Evolutionary conservation across 352 stramenopile genomes (phyloP), one percentile per base, ranked within the genome.

Genomic region (Globisporangium camurandrum): DNA sequence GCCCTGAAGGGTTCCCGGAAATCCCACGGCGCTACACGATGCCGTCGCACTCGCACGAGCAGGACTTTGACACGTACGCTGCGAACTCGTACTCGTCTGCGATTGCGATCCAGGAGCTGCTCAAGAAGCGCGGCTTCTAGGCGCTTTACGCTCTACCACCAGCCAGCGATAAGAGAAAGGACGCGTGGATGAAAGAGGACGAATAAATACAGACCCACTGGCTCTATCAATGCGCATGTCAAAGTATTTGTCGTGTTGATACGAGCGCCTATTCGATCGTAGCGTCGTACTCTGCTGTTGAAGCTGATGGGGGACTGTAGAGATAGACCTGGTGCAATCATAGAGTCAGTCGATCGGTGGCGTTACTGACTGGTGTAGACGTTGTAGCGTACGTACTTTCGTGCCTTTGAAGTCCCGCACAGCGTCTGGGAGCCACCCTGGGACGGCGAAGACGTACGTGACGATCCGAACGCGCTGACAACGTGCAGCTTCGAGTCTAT

Each of bases 31-130:
- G 84, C 66, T 93, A 84, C 65, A 71, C 69, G 24, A 56, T 74
- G 46, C 66, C 73, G n/a, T 67, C 77, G 56, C 82, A 93, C 70
- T 80, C 72, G 30, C 62, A 70, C 20, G 71, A 75, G 14, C 74
- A 64, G 49, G 75, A 91, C 64, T 93, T 62, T 52, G 76, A 68
- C 44, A 88, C 76, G 41, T 91, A 93, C 65, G 75, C 71, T 28
- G 82, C 79, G 59, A 93, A 93, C 67, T 93, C 82, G 68, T 90
- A 90, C 72, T 67, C 76, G 58, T 83, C 82, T 55, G 77, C 76
- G 12, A 93, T 93, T 56, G 82, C 79, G 31, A 73, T 93, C 56
- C 69, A 84, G 46, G 77, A 93, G 53, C 40, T 75, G 48, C 80
- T 93, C 42, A 88, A 88, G 64, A 68, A 69, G 47, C 82, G 82